Percentiles rank a stretch among this genome's conserved stretches.
phyloP scores from a whole-genome alignment of 371 early-diverging fungal species.

The Zopfochytrium polystomum region DNA sequence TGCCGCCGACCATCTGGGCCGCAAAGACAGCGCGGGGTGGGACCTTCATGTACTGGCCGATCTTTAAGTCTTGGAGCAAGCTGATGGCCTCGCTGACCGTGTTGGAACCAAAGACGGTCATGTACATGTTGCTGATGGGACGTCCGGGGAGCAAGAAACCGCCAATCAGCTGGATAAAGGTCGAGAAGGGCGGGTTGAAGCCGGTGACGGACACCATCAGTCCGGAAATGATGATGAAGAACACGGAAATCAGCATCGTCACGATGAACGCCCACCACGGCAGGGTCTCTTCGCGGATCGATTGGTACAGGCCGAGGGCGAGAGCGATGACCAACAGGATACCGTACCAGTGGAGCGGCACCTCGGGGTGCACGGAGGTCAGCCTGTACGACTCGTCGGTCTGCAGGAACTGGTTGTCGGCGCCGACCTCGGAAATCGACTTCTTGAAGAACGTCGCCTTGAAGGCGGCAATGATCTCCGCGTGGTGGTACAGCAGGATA shows the following conservation, averaged over 20 bases:
- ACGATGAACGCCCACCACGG: background rate
- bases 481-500: background rate
- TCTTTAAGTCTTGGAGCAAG: conserved; percentile 6
- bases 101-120: conserved; percentile 2
- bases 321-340: background rate
- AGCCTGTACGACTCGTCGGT: conserved; percentile 4
- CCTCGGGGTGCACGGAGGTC: conserved; percentile 1
- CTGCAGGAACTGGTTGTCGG: background rate
- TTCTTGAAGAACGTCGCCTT: conserved; percentile 1
- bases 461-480: background rate
- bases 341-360: conserved; percentile 11
- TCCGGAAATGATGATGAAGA: conserved; percentile 9
- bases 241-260: background rate
- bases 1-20: conserved; percentile 6
- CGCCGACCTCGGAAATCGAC: background rate
- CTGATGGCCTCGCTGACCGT: conserved; percentile 1
- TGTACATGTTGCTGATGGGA: conserved; percentile 5
- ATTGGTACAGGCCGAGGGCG: background rate
- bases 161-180: conserved; percentile 4
- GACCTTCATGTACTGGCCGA: conserved; percentile 17
- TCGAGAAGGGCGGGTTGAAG: background rate
- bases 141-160: conserved; percentile 13
- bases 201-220: conserved; percentile 7
- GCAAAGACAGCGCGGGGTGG: conserved; percentile 5
- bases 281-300: background rate